These are phyloP conservation scores for Hypoxylon lenormandii DNA, from an alignment of 495 filamentous ascomycete species.

Conservation along the genomic window DNA sequence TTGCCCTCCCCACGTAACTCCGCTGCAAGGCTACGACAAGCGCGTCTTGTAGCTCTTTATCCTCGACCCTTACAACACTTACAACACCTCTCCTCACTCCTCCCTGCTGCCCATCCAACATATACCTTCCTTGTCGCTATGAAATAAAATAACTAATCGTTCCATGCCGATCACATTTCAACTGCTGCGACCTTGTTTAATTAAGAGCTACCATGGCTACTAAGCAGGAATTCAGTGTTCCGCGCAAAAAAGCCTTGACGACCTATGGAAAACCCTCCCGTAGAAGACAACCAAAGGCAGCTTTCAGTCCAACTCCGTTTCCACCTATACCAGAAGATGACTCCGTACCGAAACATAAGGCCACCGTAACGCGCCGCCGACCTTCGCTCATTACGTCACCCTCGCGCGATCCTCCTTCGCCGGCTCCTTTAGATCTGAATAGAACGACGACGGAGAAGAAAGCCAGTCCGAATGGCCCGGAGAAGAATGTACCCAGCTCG, in stretches of 20 bases:
- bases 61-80: conserved; percentile 1
- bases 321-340: conserved; percentile 50
- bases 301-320: conserved; percentile 43
- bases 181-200: conserved; percentile 9
- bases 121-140: conserved; percentile 12
- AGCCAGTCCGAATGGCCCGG: conserved; percentile 7
- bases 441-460: conserved; percentile 14
- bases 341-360: conserved; percentile 37
- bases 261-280: conserved; percentile 58
- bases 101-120: neutral
- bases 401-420: conserved; percentile 23
- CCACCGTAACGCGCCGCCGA: conserved; percentile 33
- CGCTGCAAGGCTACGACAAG: conserved; percentile 34
- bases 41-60: conserved; percentile 32
- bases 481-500: conserved; percentile 11
- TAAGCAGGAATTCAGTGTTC: conserved; percentile 53
- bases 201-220: conserved; percentile 46
- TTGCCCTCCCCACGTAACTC: conserved; percentile 10
- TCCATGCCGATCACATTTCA: conserved; percentile 2
- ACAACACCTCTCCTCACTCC: neutral
- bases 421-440: conserved; percentile 28
- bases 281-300: conserved; percentile 47
- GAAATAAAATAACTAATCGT: conserved; percentile 13
- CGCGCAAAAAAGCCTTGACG: conserved; percentile 52
- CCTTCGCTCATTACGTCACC: conserved; percentile 40